Percentiles rank a stretch among this genome's conserved stretches.
These are phyloP conservation scores for Nannochloropsis gaditana DNA, from an alignment of 108 stramenopile species.

Conservation along the genomic window DNA sequence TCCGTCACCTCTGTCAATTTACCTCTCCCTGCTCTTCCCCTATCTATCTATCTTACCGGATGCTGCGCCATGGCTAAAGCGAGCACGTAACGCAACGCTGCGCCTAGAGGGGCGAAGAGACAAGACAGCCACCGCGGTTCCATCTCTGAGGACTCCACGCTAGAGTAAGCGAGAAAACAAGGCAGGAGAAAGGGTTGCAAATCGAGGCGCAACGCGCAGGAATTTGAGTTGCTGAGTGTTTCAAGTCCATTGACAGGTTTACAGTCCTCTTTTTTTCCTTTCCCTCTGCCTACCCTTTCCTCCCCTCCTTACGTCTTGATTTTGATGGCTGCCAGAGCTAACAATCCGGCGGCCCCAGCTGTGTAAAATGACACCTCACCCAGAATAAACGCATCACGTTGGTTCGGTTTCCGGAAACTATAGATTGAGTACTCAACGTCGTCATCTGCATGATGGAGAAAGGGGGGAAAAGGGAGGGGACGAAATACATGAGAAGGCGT, in stretches of 20 bases:
- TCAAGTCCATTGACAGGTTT: not conserved
- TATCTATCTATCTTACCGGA: not conserved
- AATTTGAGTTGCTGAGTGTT: not conserved
- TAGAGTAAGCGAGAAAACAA: not conserved
- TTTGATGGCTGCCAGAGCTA: not conserved
- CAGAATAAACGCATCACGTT: not conserved
- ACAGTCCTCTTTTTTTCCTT: not conserved
- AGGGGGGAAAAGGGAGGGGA: not conserved
- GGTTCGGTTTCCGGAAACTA: not conserved
- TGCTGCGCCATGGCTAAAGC: not conserved
- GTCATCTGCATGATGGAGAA: not conserved
- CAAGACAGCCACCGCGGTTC: not conserved
- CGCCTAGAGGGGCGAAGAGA: not conserved
- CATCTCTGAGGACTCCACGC: not conserved
- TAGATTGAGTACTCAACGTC: not conserved
- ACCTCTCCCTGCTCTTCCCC: not conserved
- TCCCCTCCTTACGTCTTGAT: not conserved
- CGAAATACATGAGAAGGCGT: not conserved
- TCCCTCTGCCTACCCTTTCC: not conserved
- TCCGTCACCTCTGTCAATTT: too few relatives aligned
- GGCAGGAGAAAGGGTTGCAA: not conserved
- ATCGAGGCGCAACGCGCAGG: not conserved
- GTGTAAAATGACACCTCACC: not conserved
- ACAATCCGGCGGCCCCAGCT: not conserved
- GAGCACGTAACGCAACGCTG: not conserved